Evolutionary conservation across 2,329 filamentous ascomycete genomes (phyloP), one percentile per base, ranked within the genome.

Genomic region (Hypoxylon sp.): DNA sequence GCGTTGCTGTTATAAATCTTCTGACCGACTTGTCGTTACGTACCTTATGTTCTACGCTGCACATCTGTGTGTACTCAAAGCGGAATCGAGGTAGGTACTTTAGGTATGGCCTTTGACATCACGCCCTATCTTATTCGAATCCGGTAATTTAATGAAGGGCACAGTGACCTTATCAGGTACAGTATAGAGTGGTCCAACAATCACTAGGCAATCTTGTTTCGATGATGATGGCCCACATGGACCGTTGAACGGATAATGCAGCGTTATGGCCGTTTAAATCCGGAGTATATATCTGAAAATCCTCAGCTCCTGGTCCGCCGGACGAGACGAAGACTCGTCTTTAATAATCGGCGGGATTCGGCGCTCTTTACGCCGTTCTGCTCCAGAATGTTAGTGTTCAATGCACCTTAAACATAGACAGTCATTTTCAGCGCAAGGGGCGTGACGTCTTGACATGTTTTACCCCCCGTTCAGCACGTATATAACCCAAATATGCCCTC

Each of bases 181-280:
- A n/a, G 14, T 13, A 5, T 17, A 38, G 14, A 14, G 17, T 17
- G 36, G 11, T 38, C 14, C 17, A 17, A 7, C 11, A 1, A 17
- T n/a, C 11, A 17, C 36, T 38, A 17, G 3, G 14, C 17, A 38
- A 38, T 11, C 11, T 5, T 4, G 34, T 38, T 19, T n/a, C n/a
- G 17, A 17, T 41, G n/a, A 5, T 5, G 23, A 23, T 23, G 23
- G 23, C 23, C 23, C 5, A 28, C 25, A 28, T 28, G 25, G 25
- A 5, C 7, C 21, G 10, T 21, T 2, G 7, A 10, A 11, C 17
- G 3, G 38, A 5, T 43, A 41, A 59, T 41, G 17, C 23, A 41
- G 7, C 30, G 11, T 14, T 51, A 58, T 5, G 11, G 13, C 52
- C 60, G 46, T 51, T 48, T 63, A 63, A 58, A 25, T 63, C 60